Conservation (phyloP, 768 basidiomycete species). For the Lanmaoa rubissima region DNA sequence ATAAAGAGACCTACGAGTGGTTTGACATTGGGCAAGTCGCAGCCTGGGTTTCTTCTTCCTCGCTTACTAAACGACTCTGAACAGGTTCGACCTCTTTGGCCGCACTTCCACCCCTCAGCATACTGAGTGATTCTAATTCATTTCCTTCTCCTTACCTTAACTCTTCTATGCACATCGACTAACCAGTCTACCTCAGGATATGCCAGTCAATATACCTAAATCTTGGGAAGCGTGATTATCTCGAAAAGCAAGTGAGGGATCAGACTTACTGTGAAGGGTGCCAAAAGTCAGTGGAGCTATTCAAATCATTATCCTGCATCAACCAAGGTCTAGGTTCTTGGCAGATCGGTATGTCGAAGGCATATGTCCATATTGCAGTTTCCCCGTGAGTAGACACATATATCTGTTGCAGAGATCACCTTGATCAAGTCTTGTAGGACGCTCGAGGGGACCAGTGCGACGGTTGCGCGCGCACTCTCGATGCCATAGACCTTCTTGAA, state of each 20-base stretch:
- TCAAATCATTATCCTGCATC: constrained; percentile 2
- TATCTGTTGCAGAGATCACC: not conserved
- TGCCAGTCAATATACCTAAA: constrained; percentile 87
- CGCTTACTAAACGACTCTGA: not conserved
- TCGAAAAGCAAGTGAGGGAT: constrained; percentile 82
- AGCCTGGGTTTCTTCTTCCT: not conserved
- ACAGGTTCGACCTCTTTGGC: constrained; percentile 93
- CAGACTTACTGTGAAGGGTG: constrained; percentile 96
- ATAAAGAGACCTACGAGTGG: constrained; percentile 95
- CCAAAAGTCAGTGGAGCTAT: constrained; percentile 53
- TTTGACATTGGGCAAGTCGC: constrained; percentile 83
- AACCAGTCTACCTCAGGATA: constrained; percentile 51
- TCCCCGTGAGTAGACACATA: constrained; percentile 51
- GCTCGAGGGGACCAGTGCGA: constrained; percentile 99
- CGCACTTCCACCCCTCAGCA: constrained; percentile 89
- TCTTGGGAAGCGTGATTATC: constrained; percentile 69
- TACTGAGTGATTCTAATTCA: constrained; percentile 57
- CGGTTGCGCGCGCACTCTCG: constrained; percentile 85
- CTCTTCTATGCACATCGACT: not conserved
- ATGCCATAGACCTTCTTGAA: constrained; percentile 89
- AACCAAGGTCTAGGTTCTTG: constrained; percentile 60
- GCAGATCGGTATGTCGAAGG: constrained; percentile 98
- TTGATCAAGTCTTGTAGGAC: constrained; percentile 49
- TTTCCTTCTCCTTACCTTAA: constrained; percentile 11
- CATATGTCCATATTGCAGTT: constrained; percentile 92